A percentile compares a stretch with the other conserved stretches of the same genome.
Conservation (phyloP, 2,329 filamentous ascomycete genomes). For the Aspergillus pseudonomiae region DNA sequence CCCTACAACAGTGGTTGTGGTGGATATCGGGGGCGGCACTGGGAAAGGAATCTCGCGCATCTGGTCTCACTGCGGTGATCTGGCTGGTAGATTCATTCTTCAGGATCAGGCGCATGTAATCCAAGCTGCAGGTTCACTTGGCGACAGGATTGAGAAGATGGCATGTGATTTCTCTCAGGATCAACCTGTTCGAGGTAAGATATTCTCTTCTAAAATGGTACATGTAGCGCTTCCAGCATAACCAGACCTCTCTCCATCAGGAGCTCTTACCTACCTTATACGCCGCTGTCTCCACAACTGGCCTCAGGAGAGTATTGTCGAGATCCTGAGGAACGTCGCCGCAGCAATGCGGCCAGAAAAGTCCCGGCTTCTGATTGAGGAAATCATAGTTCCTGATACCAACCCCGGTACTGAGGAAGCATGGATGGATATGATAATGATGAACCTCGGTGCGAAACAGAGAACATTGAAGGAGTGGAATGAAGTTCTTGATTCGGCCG, state of each 20-base stretch:
- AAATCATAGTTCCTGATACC: background rate
- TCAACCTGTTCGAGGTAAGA: constrained; percentile 43
- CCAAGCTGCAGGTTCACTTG: background rate
- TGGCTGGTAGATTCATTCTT: background rate
- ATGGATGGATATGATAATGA: background rate
- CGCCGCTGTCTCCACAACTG: background rate
- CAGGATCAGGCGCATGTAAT: background rate
- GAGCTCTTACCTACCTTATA: background rate
- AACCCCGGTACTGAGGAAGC: background rate
- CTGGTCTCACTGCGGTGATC: background rate
- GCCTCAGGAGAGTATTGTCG: background rate
- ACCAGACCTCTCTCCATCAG: background rate
- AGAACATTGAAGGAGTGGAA: background rate
- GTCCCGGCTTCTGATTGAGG: background rate
- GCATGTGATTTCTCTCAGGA: constrained; percentile 1
- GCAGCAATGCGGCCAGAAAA: background rate
- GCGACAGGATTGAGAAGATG: background rate
- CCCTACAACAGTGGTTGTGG: background rate
- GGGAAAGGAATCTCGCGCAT: background rate
- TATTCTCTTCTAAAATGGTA: rapidly evolving
- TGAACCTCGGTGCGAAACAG: background rate
- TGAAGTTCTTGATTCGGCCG: background rate
- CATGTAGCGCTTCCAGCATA: rapidly evolving
- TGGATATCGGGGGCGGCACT: background rate
- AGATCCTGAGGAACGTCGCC: background rate